Evolutionary conservation across 1,284 basidiomycete species (phyloP).

Genomic region (Dichomitus squalens): DNA sequence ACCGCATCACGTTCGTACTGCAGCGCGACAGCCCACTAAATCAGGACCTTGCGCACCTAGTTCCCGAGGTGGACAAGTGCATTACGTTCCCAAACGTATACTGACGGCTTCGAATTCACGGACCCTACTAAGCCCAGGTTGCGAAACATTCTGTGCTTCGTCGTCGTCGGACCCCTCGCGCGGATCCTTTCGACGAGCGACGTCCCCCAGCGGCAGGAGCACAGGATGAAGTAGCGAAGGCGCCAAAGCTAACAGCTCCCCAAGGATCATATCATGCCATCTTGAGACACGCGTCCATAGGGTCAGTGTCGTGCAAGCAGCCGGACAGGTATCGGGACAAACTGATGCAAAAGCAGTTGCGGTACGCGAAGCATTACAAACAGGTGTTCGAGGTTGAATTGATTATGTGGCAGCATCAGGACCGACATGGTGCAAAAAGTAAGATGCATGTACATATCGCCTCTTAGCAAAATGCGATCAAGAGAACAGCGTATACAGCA

Average conservation of each 20-base stretch:
- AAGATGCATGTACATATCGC: too few relatives aligned
- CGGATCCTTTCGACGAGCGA: not conserved
- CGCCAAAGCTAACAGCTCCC: not conserved
- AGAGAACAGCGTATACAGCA: too few relatives aligned
- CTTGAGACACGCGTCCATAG: not conserved
- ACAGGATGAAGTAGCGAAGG: not conserved
- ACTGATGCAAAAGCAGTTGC: conserved; percentile 14
- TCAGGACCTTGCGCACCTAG: not conserved
- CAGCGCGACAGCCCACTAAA: not conserved
- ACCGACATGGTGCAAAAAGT: too few relatives aligned
- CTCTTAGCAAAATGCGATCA: too few relatives aligned
- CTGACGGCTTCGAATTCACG: conserved; percentile 24
- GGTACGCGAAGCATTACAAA: conserved; percentile 1
- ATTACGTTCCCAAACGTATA: not conserved
- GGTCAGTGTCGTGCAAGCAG: not conserved
- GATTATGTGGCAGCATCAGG: conserved; percentile 12
- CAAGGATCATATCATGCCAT: conserved; percentile 1
- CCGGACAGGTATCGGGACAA: conserved; percentile 4
- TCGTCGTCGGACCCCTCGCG: conserved; percentile 28
- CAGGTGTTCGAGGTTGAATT: conserved; percentile 9
- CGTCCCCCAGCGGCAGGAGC: not conserved
- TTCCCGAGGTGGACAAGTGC: not conserved
- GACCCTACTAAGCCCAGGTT: conserved; percentile 27
- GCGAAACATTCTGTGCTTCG: conserved; percentile 30
- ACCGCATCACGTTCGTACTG: not conserved